Evolutionary conservation across 768 basidiomycete species (phyloP), one percentile per base, ranked within the genome.

Genomic region (Trametes villosa): DNA sequence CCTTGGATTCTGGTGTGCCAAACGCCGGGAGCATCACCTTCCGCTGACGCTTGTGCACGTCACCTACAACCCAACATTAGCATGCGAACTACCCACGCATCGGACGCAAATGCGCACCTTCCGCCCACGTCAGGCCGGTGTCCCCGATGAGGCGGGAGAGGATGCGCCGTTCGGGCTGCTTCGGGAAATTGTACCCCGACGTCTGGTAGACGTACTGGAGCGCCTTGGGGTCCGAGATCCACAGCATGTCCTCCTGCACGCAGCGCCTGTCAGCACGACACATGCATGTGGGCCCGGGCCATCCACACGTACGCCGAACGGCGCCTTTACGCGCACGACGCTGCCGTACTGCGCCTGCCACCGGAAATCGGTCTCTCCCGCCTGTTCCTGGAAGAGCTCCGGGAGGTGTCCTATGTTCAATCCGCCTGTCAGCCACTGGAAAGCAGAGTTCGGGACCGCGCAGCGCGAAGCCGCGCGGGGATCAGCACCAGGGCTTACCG

Each of bases 201-300:
- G 83, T 82, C 56, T 85, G 82, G 53, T 80, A 78, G 27, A 85
- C 81, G 64, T 85, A 80, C 63, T 84, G 81, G n/a, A 86, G 71
- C 4, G 84, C 83, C 68, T 84, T 84, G 1, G 82, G 83, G 59
- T 86, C 85, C 29, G 82, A 79, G 54, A 84, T 76, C 48, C 82
- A 70, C 33, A 86, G 71, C 20, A 81, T 78, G 66, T 84, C 81
- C 63, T 83, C 79, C 84, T 85, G 49, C 24, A 24, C 15, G 47
- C 40, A 51, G 3, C n/a, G n/a, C n/a, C n/a, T n/a, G n/a, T n/a
- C n/a, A n/a, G n/a, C n/a, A n/a, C n/a, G n/a, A 33, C 29, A 8
- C 5, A 13, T 20, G 40, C 38, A 45, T 4, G 38, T 44, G 18
- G n/a, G 27, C 29, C 20, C 44, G 20, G 11, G 4, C 15, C 12